Evolutionary conservation across 2,329 filamentous ascomycete genomes (phyloP).

Genomic region (Ophiostoma australiae): DNA sequence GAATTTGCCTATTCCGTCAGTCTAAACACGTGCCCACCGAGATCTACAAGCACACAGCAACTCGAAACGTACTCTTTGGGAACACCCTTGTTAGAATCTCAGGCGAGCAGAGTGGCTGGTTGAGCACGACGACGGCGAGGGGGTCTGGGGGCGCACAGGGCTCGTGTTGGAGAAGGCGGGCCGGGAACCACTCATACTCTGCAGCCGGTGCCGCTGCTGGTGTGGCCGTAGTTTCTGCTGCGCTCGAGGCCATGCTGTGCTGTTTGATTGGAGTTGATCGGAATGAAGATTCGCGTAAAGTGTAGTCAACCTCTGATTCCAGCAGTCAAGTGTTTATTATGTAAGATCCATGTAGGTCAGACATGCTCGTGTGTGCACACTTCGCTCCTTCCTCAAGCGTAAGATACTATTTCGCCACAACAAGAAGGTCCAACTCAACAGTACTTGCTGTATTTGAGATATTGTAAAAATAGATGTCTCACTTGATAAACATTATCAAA

Average conservation of each 20-base stretch:
- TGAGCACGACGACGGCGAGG: conserved; percentile 48
- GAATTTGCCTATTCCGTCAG: conserved; percentile 20
- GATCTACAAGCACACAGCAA: neutral
- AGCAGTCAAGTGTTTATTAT: neutral
- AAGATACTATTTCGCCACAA: neutral
- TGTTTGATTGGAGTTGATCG: neutral
- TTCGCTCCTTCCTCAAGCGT: neutral
- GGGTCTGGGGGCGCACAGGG: conserved; percentile 10
- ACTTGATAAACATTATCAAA: no score
- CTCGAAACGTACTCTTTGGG: conserved; percentile 41
- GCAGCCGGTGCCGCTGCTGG: neutral
- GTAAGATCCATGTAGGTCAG: neutral
- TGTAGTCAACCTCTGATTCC: neutral
- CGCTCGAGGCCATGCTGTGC: conserved; percentile 18
- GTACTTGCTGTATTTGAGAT: neutral
- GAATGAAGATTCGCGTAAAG: neutral
- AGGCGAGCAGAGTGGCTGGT: conserved; percentile 46
- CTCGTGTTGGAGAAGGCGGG: conserved; percentile 25
- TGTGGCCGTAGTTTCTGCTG: neutral
- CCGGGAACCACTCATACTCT: conserved; percentile 30
- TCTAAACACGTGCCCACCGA: neutral
- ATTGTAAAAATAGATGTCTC: no score
- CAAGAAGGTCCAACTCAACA: neutral
- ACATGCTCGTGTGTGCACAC: neutral
- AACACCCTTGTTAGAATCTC: conserved; percentile 43